A percentile compares a stretch with the other conserved stretches of the same genome.
Evolutionary conservation across 2,329 filamentous ascomycete species (phyloP).

Genomic region (Paraconiothyrium sp.): DNA sequence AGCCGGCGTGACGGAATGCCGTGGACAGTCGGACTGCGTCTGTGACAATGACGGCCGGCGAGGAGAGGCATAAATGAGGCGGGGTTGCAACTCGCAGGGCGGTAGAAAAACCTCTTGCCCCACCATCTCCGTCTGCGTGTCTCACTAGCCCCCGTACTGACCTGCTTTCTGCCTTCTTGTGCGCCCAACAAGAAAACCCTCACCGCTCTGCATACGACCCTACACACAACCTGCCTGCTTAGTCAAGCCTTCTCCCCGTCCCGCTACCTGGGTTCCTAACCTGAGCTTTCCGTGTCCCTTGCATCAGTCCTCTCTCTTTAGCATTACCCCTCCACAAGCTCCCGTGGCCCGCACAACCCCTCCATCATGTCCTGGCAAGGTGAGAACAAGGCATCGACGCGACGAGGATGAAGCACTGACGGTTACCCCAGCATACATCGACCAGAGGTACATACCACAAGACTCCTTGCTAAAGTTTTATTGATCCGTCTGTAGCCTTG

Average conservation of each 20-base stretch:
- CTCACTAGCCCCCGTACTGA: constrained; percentile 19
- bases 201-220: constrained; percentile 21
- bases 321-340: constrained; percentile 28
- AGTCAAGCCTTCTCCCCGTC: constrained; percentile 15
- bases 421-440: constrained; percentile 50
- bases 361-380: constrained; percentile 56
- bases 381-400: constrained; percentile 34
- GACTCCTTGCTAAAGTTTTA: constrained; percentile 3
- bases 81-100: constrained; percentile 15
- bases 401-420: constrained; percentile 34
- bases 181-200: constrained; percentile 26
- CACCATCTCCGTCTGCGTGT: constrained; percentile 19
- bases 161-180: constrained; percentile 10
- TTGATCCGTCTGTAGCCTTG: constrained; percentile 47
- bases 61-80: constrained; percentile 15
- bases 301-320: constrained; percentile 26
- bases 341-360: constrained; percentile 35
- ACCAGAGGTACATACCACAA: constrained; percentile 45
- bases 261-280: not conserved
- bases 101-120: constrained; percentile 24
- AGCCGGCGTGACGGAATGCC: not conserved
- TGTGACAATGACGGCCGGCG: not conserved
- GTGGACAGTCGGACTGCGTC: not conserved
- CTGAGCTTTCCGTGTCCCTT: constrained; percentile 2
- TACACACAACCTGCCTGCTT: constrained; percentile 17